These are phyloP conservation scores for Yarrowia hollandica DNA, from an alignment of 805 yeast species.

Conservation along the genomic window DNA sequence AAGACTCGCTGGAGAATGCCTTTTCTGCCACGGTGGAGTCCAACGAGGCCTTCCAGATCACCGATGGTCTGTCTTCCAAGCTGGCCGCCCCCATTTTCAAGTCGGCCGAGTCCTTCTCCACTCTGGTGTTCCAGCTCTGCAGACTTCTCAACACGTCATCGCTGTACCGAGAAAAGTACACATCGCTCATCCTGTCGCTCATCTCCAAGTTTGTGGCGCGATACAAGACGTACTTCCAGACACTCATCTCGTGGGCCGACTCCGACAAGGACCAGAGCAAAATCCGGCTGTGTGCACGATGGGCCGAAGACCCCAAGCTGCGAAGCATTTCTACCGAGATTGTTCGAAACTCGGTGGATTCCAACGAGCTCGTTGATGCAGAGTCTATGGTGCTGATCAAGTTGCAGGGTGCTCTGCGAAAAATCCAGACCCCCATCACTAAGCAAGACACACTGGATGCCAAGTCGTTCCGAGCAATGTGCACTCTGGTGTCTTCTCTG, in stretches of 20 bases:
- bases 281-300: conserved; percentile 16
- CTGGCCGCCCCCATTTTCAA: conserved; percentile 42
- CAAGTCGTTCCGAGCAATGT: conserved; percentile 52
- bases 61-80: conserved; percentile 38
- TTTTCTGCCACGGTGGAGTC: conserved; percentile 52
- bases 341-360: conserved; percentile 10
- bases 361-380: conserved; percentile 4
- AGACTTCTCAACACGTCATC: conserved; percentile 60
- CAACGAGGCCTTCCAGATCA: conserved; percentile 43
- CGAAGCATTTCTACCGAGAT: conserved; percentile 1
- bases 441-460: conserved; percentile 58
- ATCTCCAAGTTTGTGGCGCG: conserved; percentile 34
- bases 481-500: conserved; percentile 55
- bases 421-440: conserved; percentile 36
- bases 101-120: conserved; percentile 51
- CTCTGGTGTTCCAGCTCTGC: conserved; percentile 51
- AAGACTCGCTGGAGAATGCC: conserved; percentile 53
- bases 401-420: conserved; percentile 1
- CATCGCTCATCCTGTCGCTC: conserved; percentile 40
- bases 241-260: conserved; percentile 27
- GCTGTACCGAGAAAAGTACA: conserved; percentile 58
- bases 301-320: conserved; percentile 27
- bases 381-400: conserved; percentile 2
- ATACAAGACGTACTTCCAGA: conserved; percentile 30
- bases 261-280: conserved; percentile 29